Evolutionary conservation across 495 filamentous ascomycete species (phyloP), one percentile per base, ranked within the genome.

Genomic region (Acidomyces sp.): DNA sequence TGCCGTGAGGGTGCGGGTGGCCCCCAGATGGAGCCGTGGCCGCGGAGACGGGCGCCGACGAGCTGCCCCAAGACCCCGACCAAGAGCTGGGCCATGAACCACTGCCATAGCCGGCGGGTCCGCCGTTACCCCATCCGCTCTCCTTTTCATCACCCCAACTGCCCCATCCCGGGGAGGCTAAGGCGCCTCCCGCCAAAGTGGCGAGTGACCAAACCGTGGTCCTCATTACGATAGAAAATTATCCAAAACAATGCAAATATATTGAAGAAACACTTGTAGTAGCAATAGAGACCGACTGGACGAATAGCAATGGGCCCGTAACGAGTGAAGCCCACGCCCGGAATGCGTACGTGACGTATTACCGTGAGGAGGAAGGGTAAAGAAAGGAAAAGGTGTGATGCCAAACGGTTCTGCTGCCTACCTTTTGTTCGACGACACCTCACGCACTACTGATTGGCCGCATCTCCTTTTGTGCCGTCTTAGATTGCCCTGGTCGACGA

Each of bases 271-370:
- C n/a, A 4, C 3, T 4, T 13, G 26, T 22, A 11, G 41, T 28
- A 24, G 10, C 15, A 6, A 18, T 35, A 41, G 31, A 20, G 43
- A 40, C 11, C 19, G 44, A 41, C 29, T 47, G 37, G 30, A 28
- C 11, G 17, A 3, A 12, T 6, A 6, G 15, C 7, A 6, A 34
- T 30, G 33, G 38, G 39, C 45, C 32, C 45, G 45, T 48, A 48
- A 43, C 46, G 45, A 48, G 34, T 48, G 45, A 48, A 39, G 45
- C 39, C 45, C 16, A 1, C 16, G 10, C 10, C 11, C 23, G 3
- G 13, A 28, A 6, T 7, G 13, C 26, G 7, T 28, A 7, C 7
- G 7, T 28, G 13, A 28, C 26, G 26, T 28, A 7, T 28, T 28
- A 28, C 26, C 26, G 26, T 28, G 7, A 28, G 26, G 13, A 13